These are phyloP conservation scores for Exophiala lecanii-corni DNA, from an alignment of 2,329 filamentous ascomycete species.

Conservation along the genomic window DNA sequence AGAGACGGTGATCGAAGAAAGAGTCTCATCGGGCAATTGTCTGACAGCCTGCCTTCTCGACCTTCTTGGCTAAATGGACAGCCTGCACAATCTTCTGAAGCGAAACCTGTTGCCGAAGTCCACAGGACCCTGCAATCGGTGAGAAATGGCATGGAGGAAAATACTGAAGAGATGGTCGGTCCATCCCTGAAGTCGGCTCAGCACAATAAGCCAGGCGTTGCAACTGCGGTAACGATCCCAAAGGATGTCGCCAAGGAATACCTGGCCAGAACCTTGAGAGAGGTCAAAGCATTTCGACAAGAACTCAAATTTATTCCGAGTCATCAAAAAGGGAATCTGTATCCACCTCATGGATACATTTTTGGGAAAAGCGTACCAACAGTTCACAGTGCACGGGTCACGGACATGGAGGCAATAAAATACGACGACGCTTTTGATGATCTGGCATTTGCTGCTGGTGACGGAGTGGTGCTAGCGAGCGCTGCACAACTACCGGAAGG, in stretches of 20 bases:
- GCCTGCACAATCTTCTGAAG: constrained; percentile 2
- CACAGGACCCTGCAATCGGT: constrained; percentile 24
- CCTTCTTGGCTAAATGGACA: constrained; percentile 14
- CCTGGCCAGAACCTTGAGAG: constrained; percentile 67
- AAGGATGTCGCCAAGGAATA: constrained; percentile 58
- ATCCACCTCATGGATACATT: constrained; percentile 76
- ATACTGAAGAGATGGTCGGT: constrained; percentile 16
- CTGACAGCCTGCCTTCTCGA: constrained; percentile 39
- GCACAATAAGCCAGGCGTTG: constrained; percentile 30
- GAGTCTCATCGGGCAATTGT: constrained; percentile 44
- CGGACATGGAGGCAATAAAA: constrained; percentile 67
- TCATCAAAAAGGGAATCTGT: constrained; percentile 63
- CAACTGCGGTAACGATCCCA: constrained; percentile 46
- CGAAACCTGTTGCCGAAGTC: constrained; percentile 30
- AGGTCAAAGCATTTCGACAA: constrained; percentile 69
- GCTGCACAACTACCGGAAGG: constrained; percentile 81
- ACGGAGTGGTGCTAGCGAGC: constrained; percentile 81
- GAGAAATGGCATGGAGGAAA: constrained; percentile 18
- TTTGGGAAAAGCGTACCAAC: constrained; percentile 86
- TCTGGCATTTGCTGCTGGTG: constrained; percentile 77
- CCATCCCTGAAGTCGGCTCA: constrained; percentile 16
- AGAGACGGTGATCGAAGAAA: constrained; percentile 32
- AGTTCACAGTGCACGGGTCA: constrained; percentile 73
- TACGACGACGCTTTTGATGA: constrained; percentile 78
- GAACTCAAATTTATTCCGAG: constrained; percentile 61